Evolutionary conservation across 148 eudicot species (phyloP), one percentile per base, ranked within the genome.

Genomic region (Rheum nobile): DNA sequence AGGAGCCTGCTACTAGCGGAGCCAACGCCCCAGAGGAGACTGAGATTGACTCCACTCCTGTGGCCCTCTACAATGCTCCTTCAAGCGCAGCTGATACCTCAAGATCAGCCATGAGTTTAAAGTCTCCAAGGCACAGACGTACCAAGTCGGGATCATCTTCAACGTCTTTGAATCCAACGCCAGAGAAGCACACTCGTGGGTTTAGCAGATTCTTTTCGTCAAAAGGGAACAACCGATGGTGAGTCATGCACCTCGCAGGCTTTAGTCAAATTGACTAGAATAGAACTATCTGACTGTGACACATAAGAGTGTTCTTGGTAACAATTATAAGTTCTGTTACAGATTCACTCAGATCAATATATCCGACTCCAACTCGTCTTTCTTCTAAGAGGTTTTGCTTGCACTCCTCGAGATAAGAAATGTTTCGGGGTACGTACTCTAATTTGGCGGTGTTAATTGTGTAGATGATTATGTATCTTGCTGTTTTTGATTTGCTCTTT

Each of bases 201-300:
- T 85, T 95, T 73, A 89, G 83, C 83, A 78, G 97, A 79, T 95
- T 91, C 86, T 95, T 91, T 78, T 90, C 97, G 47, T 76, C 96
- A 2, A 91, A 91, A 83, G 85, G 82, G 31, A 92, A 84, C 79
- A 86, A 72, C 39, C 77, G 76, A 47, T 44, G 83, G 43, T 90
- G 88, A 77, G 67, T 22, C 67, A 32, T 78, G 71, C 63, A 67
- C 21, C 74, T 65, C 24, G 57, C 59, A n/a, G 59, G 11, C 26
- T 46, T 46, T 46, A 13, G 17, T 46, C 6, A 2, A 19, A 46
- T 46, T 46, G 52, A 14, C 52, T n/a, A n/a, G n/a, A n/a, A n/a
- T n/a, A n/a, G n/a, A 38, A 38, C 41, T 46, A 14, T 46, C 19
- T 46, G 50, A 46, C 29, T 52, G 1, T 52, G 59, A 52, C 26